A percentile compares a stretch with the other conserved stretches of the same genome.
phyloP scores from a whole-genome alignment of 257 asterid species.

The Fraxinus pennsylvanica region DNA sequence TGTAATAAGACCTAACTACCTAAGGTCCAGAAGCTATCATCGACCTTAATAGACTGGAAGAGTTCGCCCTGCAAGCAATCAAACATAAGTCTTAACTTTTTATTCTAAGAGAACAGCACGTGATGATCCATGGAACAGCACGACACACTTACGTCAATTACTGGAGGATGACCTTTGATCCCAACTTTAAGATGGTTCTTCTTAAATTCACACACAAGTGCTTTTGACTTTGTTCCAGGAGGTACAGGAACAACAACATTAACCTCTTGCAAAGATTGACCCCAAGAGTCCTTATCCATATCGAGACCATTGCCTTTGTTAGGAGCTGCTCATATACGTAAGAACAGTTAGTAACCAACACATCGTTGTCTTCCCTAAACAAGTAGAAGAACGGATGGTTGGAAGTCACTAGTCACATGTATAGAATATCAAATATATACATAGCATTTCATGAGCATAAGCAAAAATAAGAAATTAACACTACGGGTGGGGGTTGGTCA shows the following conservation, averaged over 20 bases:
- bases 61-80: constrained; percentile 60
- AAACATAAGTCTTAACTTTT: background rate
- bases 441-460: background rate
- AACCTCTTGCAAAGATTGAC: constrained; percentile 76
- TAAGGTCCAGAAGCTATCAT: constrained; percentile 83
- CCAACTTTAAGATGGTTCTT: constrained; percentile 45
- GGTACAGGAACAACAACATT: constrained; percentile 47
- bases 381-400: background rate
- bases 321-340: constrained; percentile 41
- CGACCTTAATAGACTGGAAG: constrained; percentile 57
- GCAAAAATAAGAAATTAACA: too few relatives aligned
- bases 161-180: constrained; percentile 47
- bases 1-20: constrained; percentile 39
- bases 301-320: constrained; percentile 77
- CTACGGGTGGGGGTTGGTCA: too few relatives aligned
- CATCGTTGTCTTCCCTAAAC: background rate
- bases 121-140: background rate
- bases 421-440: background rate
- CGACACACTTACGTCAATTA: constrained; percentile 37
- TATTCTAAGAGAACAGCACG: background rate
- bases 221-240: constrained; percentile 32
- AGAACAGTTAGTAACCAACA: constrained; percentile 5
- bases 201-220: constrained; percentile 38
- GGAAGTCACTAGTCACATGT: too few relatives aligned
- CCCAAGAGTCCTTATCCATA: constrained; percentile 75